Conservation (phyloP, 176 grass and related monocot genomes). For the Themeda triandra region DNA sequence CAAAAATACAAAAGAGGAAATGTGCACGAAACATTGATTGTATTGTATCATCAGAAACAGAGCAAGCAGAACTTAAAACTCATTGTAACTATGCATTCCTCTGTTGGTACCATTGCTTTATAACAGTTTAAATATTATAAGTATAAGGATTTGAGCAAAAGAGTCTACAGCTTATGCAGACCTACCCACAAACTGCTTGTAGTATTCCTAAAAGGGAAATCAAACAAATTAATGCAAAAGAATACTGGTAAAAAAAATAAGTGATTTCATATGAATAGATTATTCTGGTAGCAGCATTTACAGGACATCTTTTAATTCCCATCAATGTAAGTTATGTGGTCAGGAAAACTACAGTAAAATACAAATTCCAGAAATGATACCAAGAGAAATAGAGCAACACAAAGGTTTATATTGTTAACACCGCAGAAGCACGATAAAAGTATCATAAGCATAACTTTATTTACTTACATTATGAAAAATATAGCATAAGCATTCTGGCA, state of each 20-base stretch:
- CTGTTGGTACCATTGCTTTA: neutral
- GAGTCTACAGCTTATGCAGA: neutral
- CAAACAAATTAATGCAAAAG: neutral
- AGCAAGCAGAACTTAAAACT: neutral
- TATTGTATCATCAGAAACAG: neutral
- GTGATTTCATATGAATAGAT: neutral
- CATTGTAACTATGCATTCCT: neutral
- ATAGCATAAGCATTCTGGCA: constrained; percentile 97
- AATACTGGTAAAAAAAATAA: neutral
- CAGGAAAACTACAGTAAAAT: neutral
- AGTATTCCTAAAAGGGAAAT: neutral
- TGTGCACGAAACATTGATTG: neutral
- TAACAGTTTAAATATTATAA: neutral
- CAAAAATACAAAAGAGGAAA: neutral
- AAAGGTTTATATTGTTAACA: constrained; percentile 9
- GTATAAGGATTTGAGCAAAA: neutral
- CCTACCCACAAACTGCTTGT: neutral
- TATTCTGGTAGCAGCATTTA: constrained; percentile 13
- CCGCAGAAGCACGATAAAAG: neutral
- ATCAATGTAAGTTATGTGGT: constrained; percentile 1
- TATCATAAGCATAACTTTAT: constrained; percentile 1
- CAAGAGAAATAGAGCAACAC: neutral
- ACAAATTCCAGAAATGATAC: constrained; percentile 2
- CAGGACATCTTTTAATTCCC: neutral
- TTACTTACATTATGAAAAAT: constrained; percentile 87